phyloP scores from a whole-genome alignment of 2,329 filamentous ascomycete genomes.

The Fusarium dimerum region DNA sequence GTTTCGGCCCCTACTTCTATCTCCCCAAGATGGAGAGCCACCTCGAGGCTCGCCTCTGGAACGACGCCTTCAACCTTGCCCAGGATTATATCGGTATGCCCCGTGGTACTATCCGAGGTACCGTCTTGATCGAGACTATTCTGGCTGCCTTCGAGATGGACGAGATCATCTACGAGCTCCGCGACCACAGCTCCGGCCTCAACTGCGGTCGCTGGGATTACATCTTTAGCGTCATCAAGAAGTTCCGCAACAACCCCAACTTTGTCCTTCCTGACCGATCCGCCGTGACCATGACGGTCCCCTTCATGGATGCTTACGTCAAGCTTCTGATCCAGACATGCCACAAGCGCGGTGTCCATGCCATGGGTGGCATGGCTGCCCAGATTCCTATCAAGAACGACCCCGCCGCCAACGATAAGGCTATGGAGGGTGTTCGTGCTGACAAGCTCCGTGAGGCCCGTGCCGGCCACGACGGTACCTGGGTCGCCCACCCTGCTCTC shows the following conservation, averaged over 20 bases:
- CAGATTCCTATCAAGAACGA: slow-evolving; percentile 99
- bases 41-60: slow-evolving; percentile 96
- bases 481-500: slow-evolving; percentile 95
- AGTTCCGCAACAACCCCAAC: slow-evolving; percentile 91
- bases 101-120: slow-evolving; percentile 89
- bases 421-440: slow-evolving; percentile 88
- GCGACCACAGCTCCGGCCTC: slow-evolving; percentile 91
- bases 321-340: slow-evolving; percentile 98
- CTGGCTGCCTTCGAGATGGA: slow-evolving; percentile 99
- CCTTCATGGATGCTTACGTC: slow-evolving; percentile 96
- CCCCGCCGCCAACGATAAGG: slow-evolving; percentile 83
- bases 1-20: slow-evolving; percentile 94
- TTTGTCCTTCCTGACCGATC: slow-evolving; percentile 93
- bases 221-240: slow-evolving; percentile 99
- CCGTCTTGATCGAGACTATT: slow-evolving; percentile 97
- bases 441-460: slow-evolving; percentile 96
- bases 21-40: slow-evolving; percentile 98
- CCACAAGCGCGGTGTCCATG: slow-evolving; percentile 94
- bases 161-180: slow-evolving; percentile 99
- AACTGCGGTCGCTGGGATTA: slow-evolving; percentile 99
- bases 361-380: slow-evolving; percentile 98
- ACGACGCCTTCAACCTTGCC: slow-evolving; percentile 93
- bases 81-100: slow-evolving; percentile 92
- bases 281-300: slow-evolving; percentile 93
- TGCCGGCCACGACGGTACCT: slow-evolving; percentile 93